Percentiles rank a stretch among this genome's conserved stretches.
Evolutionary conservation across 345 rosid species (phyloP).

Genomic region (Capsella bursapastoris): DNA sequence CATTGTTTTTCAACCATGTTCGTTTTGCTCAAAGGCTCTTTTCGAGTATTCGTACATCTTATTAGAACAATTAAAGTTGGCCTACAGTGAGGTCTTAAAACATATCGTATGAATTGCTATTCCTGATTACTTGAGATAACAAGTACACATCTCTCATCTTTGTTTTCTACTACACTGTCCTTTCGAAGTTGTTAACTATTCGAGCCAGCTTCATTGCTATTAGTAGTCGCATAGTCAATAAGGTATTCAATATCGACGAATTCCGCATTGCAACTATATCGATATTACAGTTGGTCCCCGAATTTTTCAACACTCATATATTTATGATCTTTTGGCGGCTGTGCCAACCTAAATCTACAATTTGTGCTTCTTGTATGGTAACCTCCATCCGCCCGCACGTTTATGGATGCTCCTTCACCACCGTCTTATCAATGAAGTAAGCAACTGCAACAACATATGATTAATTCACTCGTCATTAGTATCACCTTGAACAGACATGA

Average conservation of each 20-base stretch:
- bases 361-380: not conserved
- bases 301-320: not conserved
- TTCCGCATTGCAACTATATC: not conserved
- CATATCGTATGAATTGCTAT: not conserved
- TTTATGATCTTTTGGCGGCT: not conserved
- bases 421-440: slow-evolving; percentile 78
- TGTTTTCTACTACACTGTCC: not conserved
- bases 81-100: slow-evolving; percentile 1
- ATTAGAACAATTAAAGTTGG: not conserved
- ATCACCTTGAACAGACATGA: not conserved
- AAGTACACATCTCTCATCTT: too few species aligned
- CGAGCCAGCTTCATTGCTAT: too few species aligned
- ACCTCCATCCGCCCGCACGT: not conserved
- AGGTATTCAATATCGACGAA: too few species aligned
- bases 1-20: not conserved
- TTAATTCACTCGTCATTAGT: slow-evolving; percentile 24
- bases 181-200: too few species aligned
- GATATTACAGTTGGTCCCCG: not conserved
- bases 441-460: slow-evolving; percentile 64
- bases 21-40: not conserved
- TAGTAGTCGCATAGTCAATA: too few species aligned
- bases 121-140: not conserved
- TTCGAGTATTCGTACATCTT: not conserved
- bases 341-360: not conserved
- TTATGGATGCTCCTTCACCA: slow-evolving; percentile 51